Evolutionary conservation across 441 rosid genomes (phyloP), one percentile per base, ranked within the genome.

Genomic region (Breynia disticha): DNA sequence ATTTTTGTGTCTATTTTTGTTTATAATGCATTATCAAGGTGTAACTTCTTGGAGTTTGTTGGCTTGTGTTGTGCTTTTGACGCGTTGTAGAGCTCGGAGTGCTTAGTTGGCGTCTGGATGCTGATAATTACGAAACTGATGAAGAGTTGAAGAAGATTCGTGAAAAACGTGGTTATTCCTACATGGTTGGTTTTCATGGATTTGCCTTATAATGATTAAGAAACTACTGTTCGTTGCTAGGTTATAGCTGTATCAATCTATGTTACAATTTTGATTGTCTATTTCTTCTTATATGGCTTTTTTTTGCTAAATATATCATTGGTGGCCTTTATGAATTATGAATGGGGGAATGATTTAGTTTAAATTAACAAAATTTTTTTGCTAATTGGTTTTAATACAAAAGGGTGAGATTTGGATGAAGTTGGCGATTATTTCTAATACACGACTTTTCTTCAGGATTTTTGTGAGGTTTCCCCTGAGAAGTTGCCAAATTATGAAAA

Each of bases 381-480:
- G 3, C 5, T 15, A 15, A 41, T 15, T 41, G 13, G 3, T 41
- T 15, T 41, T 0, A 41, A 7, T 41, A 39, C 11, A 14, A 2
- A 13, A 39, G 7, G 7, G 32, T 7, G 3, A 24, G 32, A 24
- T 24, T 24, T 24, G 32, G 32, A 24, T 24, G 32, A 24, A 3
- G 32, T 24, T 24, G 32, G 3, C 11, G 15, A 14, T 39, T 39
- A 9, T 6, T 39, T 39, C 57, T 54, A 7, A 62, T 21, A 15
- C 32, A 18, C 12, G 39, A 12, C 42, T 56, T 41, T 35, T 53
- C 32, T 59, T 50, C 67, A 93, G 99, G 97, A 93, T 76, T 68
- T 86, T 28, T 75, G 84, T 48, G 97, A 89, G 75, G 87, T 84
- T 54, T 89, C 88, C 76, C 95, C 96, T 0, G 93, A 83, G 69